A percentile compares a stretch with the other conserved stretches of the same genome.
These are phyloP conservation scores for Tothia fuscella DNA, from an alignment of 2,329 filamentous ascomycete genomes.

Conservation along the genomic window DNA sequence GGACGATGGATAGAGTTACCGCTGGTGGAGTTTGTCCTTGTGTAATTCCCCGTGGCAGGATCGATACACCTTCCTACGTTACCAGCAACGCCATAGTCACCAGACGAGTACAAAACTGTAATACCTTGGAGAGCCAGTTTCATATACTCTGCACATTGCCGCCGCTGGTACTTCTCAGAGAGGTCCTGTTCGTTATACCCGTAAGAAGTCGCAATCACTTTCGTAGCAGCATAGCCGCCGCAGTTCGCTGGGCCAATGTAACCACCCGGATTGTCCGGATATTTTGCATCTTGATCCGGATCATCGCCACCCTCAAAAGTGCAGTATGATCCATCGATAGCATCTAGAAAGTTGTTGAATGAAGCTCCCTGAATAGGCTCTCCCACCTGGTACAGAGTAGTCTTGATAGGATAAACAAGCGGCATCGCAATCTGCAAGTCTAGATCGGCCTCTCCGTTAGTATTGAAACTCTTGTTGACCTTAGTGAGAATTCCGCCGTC, in stretches of 20 bases:
- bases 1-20: no score
- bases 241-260: constrained; percentile 16
- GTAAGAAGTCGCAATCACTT: constrained; percentile 27
- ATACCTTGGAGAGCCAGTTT: constrained; percentile 29
- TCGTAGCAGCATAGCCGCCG: constrained; percentile 14
- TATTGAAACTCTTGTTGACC: constrained; percentile 13
- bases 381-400: constrained; percentile 22
- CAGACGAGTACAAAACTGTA: constrained; percentile 27
- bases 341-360: constrained; percentile 14
- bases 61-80: constrained; percentile 19
- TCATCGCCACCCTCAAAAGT: constrained; percentile 23
- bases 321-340: constrained; percentile 9
- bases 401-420: constrained; percentile 7
- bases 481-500: constrained; percentile 27
- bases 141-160: constrained; percentile 28
- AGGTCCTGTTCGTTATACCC: constrained; percentile 29
- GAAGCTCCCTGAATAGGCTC: constrained; percentile 22
- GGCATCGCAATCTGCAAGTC: constrained; percentile 11
- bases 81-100: constrained; percentile 25
- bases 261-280: constrained; percentile 33
- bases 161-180: constrained; percentile 24
- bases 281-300: constrained; percentile 28
- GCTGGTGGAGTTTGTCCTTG: constrained; percentile 20
- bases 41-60: constrained; percentile 34
- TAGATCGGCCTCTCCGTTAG: constrained; percentile 11